Evolutionary conservation across 2,329 filamentous ascomycete genomes (phyloP).

Genomic region (Alternaria hordeiaustralica): DNA sequence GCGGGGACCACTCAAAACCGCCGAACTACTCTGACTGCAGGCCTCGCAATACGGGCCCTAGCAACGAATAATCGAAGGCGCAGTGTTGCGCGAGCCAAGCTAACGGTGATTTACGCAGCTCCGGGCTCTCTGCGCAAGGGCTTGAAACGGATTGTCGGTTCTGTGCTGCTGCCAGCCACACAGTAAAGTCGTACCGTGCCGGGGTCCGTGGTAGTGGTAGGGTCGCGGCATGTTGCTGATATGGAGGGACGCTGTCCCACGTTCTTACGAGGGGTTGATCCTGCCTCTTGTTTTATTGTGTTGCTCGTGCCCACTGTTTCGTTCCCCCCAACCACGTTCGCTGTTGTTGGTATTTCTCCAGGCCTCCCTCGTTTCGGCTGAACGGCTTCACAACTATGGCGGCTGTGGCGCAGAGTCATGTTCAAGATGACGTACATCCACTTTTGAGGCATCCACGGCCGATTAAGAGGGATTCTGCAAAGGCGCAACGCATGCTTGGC

Average conservation of each 20-base stretch:
- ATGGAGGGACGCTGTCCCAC: slow-evolving; percentile 30
- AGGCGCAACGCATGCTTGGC: slow-evolving; percentile 35
- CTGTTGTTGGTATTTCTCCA: slow-evolving; percentile 11
- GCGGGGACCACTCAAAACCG: slow-evolving; percentile 10
- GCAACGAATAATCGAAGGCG: slow-evolving; percentile 32
- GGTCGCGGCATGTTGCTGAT: slow-evolving; percentile 30
- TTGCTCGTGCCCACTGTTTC: slow-evolving; percentile 19
- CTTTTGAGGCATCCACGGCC: slow-evolving; percentile 33
- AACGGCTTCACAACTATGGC: slow-evolving; percentile 15
- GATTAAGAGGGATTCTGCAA: slow-evolving; percentile 34
- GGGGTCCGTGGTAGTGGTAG: slow-evolving; percentile 17
- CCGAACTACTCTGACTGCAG: slow-evolving; percentile 16
- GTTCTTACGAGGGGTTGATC: slow-evolving; percentile 23
- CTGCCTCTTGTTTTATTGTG: slow-evolving; percentile 24
- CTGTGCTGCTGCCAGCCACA: slow-evolving; percentile 28
- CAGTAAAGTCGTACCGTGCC: slow-evolving; percentile 27
- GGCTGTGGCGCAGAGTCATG: slow-evolving; percentile 28
- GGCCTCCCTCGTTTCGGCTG: slow-evolving; percentile 9
- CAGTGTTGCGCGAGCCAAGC: slow-evolving; percentile 29
- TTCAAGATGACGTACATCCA: slow-evolving; percentile 30
- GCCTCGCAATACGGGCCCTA: slow-evolving; percentile 21
- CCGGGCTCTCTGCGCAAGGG: slow-evolving; percentile 23
- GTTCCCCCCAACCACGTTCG: slow-evolving; percentile 10
- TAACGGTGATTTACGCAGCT: slow-evolving; percentile 26
- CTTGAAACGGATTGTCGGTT: slow-evolving; percentile 28